Base-by-base conservation (phyloP, 352 stramenopile genomes). In the Phytophthora sojae region DNA sequence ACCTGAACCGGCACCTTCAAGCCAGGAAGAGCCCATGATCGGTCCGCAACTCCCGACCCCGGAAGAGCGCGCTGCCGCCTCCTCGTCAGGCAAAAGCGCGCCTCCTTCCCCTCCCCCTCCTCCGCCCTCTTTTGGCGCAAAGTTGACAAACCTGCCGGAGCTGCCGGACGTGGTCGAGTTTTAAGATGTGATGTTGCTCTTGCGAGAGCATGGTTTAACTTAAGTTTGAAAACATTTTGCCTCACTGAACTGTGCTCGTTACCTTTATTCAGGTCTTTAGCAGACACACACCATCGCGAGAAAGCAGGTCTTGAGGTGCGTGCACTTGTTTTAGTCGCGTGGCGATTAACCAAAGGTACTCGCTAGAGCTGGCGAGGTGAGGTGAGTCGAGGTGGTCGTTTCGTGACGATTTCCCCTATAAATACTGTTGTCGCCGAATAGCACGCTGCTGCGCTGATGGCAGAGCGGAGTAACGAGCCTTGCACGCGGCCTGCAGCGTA, bases 81-180 rank as follows among this genome's bases (percentile, higher is more conserved):
- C 64, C 29, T 79, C 54, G 54, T 8, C 55, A 70, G 67, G 71
- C 51, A 32, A 30, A 8, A 75, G 64, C 21, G 56, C 68, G 19
- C 67, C 69, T 67, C 63, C 63, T 32, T 42, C 57, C 3, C 49
- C 71, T 25, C 58, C 69, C 15, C 67, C 60, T 2, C 60, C 61
- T 8, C 61, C 70, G 3, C 57, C 62, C 17, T 67, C 64, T 29
- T 65, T 69, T 15, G 47, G 23, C 1, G 30, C 47, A 17, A 75
- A 75, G 54, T 57, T 82, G 51, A 69, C 30, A 19, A 80, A 81
- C 47, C 52, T 89, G 35, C 79, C 81, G 17, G 81, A 89, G 21
- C 63, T 89, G 14, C 81, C 81, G n/a, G 81, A 89, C 45, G 79
- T 89, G 63, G 53, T 82, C 21, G 77, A 80, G 71, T 84, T 84